Percentiles rank a stretch among this genome's conserved stretches.
These are phyloP conservation scores for Aspergillus fischeri DNA, from an alignment of 2,329 filamentous ascomycete species.

Conservation along the genomic window DNA sequence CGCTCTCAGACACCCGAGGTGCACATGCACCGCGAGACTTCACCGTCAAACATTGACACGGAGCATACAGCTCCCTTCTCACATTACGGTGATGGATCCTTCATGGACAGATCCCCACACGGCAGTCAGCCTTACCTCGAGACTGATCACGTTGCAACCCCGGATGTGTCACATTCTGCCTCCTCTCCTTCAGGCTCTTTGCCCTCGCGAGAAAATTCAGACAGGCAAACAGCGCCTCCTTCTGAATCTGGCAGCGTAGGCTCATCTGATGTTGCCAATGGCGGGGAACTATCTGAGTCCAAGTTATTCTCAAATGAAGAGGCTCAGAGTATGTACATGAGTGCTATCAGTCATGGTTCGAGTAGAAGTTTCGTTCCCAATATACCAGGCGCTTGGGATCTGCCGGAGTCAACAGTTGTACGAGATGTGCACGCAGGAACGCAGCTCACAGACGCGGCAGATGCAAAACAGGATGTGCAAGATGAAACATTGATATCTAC, in stretches of 20 bases:
- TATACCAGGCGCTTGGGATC: constrained; percentile 44
- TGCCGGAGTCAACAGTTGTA: constrained; percentile 17
- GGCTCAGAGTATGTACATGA: constrained; percentile 51
- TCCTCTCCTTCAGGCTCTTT: neutral
- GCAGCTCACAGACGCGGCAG: neutral
- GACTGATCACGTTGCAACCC: neutral
- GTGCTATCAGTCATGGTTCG: constrained; percentile 50
- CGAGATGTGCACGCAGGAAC: constrained; percentile 6
- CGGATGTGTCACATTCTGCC: constrained; percentile 1
- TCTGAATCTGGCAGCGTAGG: constrained; percentile 22
- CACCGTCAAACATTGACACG: constrained; percentile 3
- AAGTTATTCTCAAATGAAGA: constrained; percentile 47
- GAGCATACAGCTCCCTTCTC: constrained; percentile 1
- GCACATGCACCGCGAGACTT: constrained; percentile 1
- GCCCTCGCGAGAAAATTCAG: neutral
- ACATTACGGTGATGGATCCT: neutral
- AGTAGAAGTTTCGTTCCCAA: constrained; percentile 25
- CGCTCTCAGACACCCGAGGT: constrained; percentile 15
- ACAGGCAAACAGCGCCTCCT: constrained; percentile 8
- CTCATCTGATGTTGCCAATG: constrained; percentile 22
- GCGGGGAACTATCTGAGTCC: constrained; percentile 42
- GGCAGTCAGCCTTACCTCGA: constrained; percentile 5
- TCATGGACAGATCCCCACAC: neutral
- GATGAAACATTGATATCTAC: constrained; percentile 23
- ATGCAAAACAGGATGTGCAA: neutral